Evolutionary conservation across 2,329 filamentous ascomycete species (phyloP).

Genomic region (Torrubiella hemipterigena): DNA sequence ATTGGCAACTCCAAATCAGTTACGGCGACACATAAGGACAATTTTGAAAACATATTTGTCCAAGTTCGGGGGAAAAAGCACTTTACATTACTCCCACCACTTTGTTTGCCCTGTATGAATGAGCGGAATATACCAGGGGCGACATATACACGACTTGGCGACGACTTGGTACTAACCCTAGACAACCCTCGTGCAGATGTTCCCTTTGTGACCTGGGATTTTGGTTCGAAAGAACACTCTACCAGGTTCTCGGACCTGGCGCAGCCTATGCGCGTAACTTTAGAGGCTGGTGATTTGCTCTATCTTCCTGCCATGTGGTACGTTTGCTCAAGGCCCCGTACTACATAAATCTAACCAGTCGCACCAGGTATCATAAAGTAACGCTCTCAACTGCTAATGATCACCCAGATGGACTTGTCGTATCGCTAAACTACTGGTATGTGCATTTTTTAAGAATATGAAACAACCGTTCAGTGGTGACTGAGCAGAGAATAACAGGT

Average conservation of each 20-base stretch:
- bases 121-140: conserved; percentile 46
- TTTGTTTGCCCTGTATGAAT: conserved; percentile 56
- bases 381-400: conserved; percentile 56
- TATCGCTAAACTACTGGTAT: conserved; percentile 74
- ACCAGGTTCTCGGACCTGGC: conserved; percentile 50
- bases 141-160: conserved; percentile 38
- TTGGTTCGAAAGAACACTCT: conserved; percentile 38
- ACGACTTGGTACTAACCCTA: conserved; percentile 16
- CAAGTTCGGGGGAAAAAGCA: conserved; percentile 63
- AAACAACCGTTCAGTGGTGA: too few relatives aligned
- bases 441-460: too few relatives aligned
- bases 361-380: conserved; percentile 62
- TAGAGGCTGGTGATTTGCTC: conserved; percentile 66
- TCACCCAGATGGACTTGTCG: conserved; percentile 56
- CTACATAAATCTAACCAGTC: too few relatives aligned
- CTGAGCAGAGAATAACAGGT: too few relatives aligned
- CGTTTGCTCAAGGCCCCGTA: conserved; percentile 15
- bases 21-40: conserved; percentile 69
- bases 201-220: conserved; percentile 67
- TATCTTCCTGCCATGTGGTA: conserved; percentile 75
- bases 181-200: conserved; percentile 28
- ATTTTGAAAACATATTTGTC: conserved; percentile 77
- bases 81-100: conserved; percentile 62
- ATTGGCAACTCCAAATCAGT: conserved; percentile 60
- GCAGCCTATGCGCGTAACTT: conserved; percentile 51